Percentiles rank a stretch among this genome's conserved stretches.
phyloP scores from a whole-genome alignment of 2,329 filamentous ascomycete genomes.

The Salinomyces thailandicus region DNA sequence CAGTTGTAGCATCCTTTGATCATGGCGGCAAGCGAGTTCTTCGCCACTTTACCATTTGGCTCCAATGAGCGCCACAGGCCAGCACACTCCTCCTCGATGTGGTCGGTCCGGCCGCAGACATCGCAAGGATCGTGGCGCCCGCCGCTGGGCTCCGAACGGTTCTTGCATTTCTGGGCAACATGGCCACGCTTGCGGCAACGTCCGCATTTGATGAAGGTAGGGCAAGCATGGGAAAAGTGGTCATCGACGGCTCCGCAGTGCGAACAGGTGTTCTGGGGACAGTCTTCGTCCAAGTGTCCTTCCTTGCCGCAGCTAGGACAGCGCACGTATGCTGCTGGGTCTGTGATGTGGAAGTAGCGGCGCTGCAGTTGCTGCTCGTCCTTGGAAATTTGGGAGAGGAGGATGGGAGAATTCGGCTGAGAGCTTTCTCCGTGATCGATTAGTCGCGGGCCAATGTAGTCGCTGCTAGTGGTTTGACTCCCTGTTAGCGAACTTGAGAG shows the following conservation, averaged over 20 bases:
- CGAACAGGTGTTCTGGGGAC: conserved; percentile 7
- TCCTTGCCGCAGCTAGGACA: conserved; percentile 12
- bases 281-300: conserved; percentile 9
- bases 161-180: conserved; percentile 3
- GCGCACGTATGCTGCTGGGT: conserved; percentile 7
- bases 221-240: conserved; percentile 11
- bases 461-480: not conserved
- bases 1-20: conserved; percentile 14
- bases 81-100: conserved; percentile 18
- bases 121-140: conserved; percentile 12
- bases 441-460: not conserved
- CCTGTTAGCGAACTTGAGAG: not conserved
- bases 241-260: conserved; percentile 6
- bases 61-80: conserved; percentile 12
- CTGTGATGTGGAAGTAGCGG: conserved; percentile 9
- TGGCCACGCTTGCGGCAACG: conserved; percentile 15
- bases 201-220: conserved; percentile 10
- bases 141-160: conserved; percentile 1
- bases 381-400: conserved; percentile 6
- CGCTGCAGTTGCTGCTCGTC: conserved; percentile 11
- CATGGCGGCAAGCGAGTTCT: conserved; percentile 5
- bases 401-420: too few species aligned
- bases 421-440: not conserved
- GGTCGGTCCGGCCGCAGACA: conserved; percentile 11
- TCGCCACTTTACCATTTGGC: not conserved